Percentiles rank a stretch among this genome's conserved stretches.
phyloP scores from a whole-genome alignment of 2,329 filamentous ascomycete species.

The Pezicula radicicola region DNA sequence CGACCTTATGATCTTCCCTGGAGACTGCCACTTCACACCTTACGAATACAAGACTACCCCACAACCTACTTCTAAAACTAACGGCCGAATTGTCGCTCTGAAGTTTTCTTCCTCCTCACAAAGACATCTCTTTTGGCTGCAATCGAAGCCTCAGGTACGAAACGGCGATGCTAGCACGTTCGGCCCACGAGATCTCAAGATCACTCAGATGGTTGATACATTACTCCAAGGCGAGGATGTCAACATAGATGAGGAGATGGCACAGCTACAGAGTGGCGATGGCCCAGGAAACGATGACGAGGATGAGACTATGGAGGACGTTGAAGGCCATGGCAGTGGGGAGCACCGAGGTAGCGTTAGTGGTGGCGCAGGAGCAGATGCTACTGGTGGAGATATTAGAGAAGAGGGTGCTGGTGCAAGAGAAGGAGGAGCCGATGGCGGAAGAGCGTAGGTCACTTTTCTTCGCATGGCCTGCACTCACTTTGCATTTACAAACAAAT shows the following conservation, averaged over 20 bases:
- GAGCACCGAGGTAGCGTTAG: conserved; percentile 60
- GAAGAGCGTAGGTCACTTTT: conserved; percentile 90
- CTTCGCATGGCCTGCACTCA: conserved; percentile 17
- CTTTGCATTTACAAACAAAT: conserved; percentile 20
- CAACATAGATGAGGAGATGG: conserved; percentile 71
- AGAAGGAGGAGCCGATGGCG: conserved; percentile 93
- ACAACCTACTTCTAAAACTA: conserved; percentile 61
- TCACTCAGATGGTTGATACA: conserved; percentile 81
- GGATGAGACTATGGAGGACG: conserved; percentile 78
- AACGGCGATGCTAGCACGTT: conserved; percentile 72
- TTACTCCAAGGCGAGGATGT: conserved; percentile 88
- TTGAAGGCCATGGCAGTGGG: conserved; percentile 60
- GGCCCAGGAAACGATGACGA: conserved; percentile 59
- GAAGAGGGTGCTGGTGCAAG: conserved; percentile 85
- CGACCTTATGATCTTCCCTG: conserved; percentile 91
- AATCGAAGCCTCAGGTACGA: conserved; percentile 78
- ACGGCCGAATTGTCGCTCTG: conserved; percentile 88
- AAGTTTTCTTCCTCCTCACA: conserved; percentile 93
- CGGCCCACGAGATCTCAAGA: conserved; percentile 80
- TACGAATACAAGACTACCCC: conserved; percentile 69
- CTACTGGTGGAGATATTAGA: conserved; percentile 87
- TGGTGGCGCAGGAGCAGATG: conserved; percentile 80
- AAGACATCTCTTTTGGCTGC: conserved; percentile 93
- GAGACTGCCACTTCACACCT: conserved; percentile 82
- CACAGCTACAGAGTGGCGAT: conserved; percentile 52